phyloP scores from a whole-genome alignment of 176 grass and related monocot genomes.

The Musa acuminata region DNA sequence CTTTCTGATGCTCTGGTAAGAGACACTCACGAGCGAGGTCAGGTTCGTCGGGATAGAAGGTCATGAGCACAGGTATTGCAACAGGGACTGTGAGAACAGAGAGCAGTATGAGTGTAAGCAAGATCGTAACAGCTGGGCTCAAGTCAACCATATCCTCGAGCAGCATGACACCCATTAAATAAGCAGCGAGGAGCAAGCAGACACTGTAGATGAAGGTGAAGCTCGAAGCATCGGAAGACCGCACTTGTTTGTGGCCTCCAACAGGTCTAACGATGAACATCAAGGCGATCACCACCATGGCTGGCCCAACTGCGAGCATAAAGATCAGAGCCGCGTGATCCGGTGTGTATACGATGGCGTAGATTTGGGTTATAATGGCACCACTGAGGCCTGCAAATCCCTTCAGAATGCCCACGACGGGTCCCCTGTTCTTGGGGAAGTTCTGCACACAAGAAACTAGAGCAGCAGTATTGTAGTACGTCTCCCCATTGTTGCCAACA shows the following conservation, averaged over 20 bases:
- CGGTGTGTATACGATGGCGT: conserved; percentile 49
- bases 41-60: conserved; percentile 22
- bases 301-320: conserved; percentile 81
- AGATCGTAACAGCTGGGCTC: conserved; percentile 25
- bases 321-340: conserved; percentile 51
- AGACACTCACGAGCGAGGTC: too few relatives aligned
- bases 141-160: conserved; percentile 65
- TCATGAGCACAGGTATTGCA: conserved; percentile 56
- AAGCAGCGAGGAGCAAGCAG: conserved; percentile 18
- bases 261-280: too few relatives aligned
- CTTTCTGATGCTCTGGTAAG: too few relatives aligned
- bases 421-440: conserved; percentile 57
- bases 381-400: conserved; percentile 31
- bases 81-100: conserved; percentile 47
- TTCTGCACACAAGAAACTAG: conserved; percentile 37
- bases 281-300: background rate
- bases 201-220: conserved; percentile 69
- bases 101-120: conserved; percentile 48
- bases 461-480: conserved; percentile 81
- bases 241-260: conserved; percentile 50
- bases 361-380: background rate
- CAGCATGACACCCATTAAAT: background rate
- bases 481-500: conserved; percentile 16
- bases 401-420: conserved; percentile 81
- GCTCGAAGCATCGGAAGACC: conserved; percentile 58